Base-by-base conservation (phyloP, 2,329 filamentous ascomycete genomes). In the Trichoderma koningiopsis region DNA sequence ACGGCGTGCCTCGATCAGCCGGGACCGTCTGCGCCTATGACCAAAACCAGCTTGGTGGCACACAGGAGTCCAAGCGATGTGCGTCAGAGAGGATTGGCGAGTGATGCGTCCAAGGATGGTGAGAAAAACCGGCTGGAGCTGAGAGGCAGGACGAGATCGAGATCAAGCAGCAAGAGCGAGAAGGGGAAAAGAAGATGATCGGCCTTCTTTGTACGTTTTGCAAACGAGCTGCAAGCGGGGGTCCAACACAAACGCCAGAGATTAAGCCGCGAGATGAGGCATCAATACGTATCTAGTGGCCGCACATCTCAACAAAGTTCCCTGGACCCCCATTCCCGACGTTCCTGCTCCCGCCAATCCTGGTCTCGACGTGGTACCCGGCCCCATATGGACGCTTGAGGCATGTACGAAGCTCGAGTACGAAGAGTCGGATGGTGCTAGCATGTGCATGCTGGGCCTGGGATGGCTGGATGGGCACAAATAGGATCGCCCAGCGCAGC, bases 221-320 rank as follows among this genome's bases (percentile, higher is more conserved):
- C 33, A 19, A 43, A 7, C 35, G 37, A 37, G 22, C 31, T 33
- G 8, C 43, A 22, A n/a, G 62, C 37, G 55, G 62, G 62, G 62
- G 62, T 47, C 24, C 43, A 31, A 13, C 47, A 43, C 13, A 55
- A 66, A 19, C 43, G 24, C 11, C 52, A 47, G 43, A 47, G 35
- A 47, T 37, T 57, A 58, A 66, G 61, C 62, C 62, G 37, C 52
- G 31, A 49, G 8, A 43, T 67, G 63, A 67, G 64, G 55, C 64
- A 67, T 67, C 55, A 43, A 67, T 33, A 62, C 59, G 24, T 49
- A 49, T 49, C 27, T 43, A 60, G 58, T 24, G 37, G 35, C 27
- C 27, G 27, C 58, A 43, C 29, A 27, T 33, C 47, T 66, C 63
- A 66, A 66, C 63, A 66, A 66, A 66, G 63, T 66, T 66, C 63